Evolutionary conservation across 345 rosid species (phyloP).

Genomic region (Bruguiera sexangula): DNA sequence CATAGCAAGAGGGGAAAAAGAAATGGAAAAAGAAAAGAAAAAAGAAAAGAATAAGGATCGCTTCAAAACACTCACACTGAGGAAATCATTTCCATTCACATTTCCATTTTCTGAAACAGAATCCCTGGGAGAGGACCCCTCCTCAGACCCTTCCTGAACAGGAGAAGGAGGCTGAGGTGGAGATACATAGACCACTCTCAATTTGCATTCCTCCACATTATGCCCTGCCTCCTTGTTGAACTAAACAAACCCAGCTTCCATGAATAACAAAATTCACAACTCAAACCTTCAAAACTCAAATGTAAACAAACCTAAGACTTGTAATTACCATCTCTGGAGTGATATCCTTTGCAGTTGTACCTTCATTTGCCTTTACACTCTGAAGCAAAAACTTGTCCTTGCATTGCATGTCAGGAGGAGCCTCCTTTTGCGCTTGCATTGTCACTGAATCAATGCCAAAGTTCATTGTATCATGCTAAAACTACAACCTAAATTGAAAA

Average conservation of each 20-base stretch:
- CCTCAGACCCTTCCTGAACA: slow-evolving; percentile 72
- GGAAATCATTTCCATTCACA: slow-evolving; percentile 45
- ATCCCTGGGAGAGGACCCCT: slow-evolving; percentile 70
- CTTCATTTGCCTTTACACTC: slow-evolving; percentile 55
- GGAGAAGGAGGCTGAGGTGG: slow-evolving; percentile 82
- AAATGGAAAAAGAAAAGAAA: neutral
- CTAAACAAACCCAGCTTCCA: slow-evolving; percentile 29
- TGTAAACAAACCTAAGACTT: neutral
- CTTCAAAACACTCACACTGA: slow-evolving; percentile 39
- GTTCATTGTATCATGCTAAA: neutral
- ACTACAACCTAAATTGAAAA: neutral
- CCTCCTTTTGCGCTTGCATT: slow-evolving; percentile 83
- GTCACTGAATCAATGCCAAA: slow-evolving; percentile 48
- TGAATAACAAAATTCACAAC: slow-evolving; percentile 11
- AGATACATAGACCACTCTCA: slow-evolving; percentile 64
- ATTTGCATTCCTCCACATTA: slow-evolving; percentile 68
- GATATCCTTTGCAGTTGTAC: slow-evolving; percentile 51
- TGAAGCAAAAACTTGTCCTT: slow-evolving; percentile 81
- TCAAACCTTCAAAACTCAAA: slow-evolving; percentile 2
- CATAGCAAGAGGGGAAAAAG: neutral
- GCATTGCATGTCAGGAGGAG: slow-evolving; percentile 74
- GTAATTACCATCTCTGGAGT: slow-evolving; percentile 61
- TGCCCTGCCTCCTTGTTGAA: slow-evolving; percentile 74
- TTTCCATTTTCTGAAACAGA: slow-evolving; percentile 59
- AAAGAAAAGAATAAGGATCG: neutral